Evolutionary conservation across 805 yeast species (phyloP).

Genomic region (Huiozyma naganishii): DNA sequence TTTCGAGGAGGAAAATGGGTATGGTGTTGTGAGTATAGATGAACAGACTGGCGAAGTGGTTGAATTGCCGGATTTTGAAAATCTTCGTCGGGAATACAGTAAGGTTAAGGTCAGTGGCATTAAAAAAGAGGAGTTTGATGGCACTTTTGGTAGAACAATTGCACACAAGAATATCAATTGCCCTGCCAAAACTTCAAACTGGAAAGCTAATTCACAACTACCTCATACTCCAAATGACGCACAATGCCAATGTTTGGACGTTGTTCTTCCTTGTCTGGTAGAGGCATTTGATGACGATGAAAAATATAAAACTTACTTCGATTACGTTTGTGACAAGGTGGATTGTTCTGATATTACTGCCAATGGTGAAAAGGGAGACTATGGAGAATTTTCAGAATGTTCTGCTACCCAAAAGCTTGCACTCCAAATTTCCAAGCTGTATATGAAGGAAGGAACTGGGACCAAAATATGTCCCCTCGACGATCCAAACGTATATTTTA

Average conservation of each 20-base stretch:
- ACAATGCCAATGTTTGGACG: constrained; percentile 51
- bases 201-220: constrained; percentile 51
- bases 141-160: constrained; percentile 15
- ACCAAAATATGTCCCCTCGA: neutral
- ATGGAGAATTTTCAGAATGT: constrained; percentile 64
- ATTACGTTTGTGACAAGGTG: constrained; percentile 44
- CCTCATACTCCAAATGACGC: constrained; percentile 61
- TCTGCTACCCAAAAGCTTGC: constrained; percentile 51
- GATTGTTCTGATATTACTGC: constrained; percentile 50
- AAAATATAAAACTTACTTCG: constrained; percentile 47
- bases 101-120: constrained; percentile 38
- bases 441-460: neutral
- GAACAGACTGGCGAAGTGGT: constrained; percentile 32
- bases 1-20: constrained; percentile 63
- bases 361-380: constrained; percentile 48
- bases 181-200: constrained; percentile 20
- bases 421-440: constrained; percentile 49
- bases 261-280: constrained; percentile 48
- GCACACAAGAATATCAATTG: constrained; percentile 5
- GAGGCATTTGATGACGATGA: constrained; percentile 33
- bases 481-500: neutral
- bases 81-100: constrained; percentile 43
- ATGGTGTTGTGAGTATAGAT: constrained; percentile 53
- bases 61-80: constrained; percentile 49
- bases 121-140: constrained; percentile 19